phyloP scores from a whole-genome alignment of 306 rosid species.

The Calophaca sinica region DNA sequence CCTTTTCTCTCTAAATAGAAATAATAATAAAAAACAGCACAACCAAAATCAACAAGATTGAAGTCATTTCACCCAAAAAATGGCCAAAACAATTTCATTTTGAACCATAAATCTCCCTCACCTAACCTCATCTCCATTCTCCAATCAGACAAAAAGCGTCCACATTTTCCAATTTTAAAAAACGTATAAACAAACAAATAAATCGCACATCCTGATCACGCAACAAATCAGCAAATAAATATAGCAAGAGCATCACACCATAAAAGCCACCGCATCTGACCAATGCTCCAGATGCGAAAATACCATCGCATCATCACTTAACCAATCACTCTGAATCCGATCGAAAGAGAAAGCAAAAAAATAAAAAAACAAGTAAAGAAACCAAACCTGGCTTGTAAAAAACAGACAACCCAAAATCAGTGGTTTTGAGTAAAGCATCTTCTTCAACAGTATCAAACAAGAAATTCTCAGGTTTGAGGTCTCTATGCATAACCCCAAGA shows the following conservation, averaged over 20 bases:
- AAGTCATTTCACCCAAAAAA: conserved; percentile 1
- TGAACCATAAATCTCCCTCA: neutral
- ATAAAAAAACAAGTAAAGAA: neutral
- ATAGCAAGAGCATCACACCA: no score
- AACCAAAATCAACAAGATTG: conserved; percentile 12
- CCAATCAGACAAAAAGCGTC: neutral
- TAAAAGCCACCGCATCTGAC: conserved; percentile 7
- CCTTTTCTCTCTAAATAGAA: no score
- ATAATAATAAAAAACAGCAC: neutral
- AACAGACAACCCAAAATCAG: conserved; percentile 64
- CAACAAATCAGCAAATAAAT: conserved; percentile 9
- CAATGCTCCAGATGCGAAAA: conserved; percentile 19
- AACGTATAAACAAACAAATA: neutral
- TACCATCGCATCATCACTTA: neutral
- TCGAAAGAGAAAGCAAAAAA: neutral
- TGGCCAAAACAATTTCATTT: neutral
- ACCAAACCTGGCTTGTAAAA: conserved; percentile 62
- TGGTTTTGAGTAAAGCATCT: conserved; percentile 63
- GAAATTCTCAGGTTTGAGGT: conserved; percentile 68
- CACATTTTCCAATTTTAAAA: neutral
- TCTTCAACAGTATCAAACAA: conserved; percentile 60
- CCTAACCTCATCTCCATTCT: neutral
- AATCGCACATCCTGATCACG: neutral
- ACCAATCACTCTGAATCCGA: conserved; percentile 11
- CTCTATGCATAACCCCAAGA: conserved; percentile 67